phyloP scores from a whole-genome alignment of 495 filamentous ascomycete genomes.

The Xylaria nigripes region DNA sequence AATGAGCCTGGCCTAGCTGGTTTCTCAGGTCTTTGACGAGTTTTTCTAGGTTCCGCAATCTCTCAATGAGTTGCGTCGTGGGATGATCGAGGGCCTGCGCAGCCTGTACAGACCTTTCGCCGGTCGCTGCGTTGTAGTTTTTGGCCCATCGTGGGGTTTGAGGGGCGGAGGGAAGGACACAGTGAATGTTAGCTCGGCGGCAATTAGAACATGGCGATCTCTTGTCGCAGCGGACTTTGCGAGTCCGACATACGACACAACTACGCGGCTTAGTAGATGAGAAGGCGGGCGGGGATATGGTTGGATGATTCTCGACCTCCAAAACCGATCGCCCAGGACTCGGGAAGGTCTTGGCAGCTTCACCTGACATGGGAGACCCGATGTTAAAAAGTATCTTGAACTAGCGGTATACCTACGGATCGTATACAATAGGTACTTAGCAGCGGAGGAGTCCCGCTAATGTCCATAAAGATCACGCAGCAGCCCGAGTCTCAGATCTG shows the following conservation, averaged over 20 bases:
- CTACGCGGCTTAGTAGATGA: conserved; percentile 38
- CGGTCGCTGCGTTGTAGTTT: conserved; percentile 24
- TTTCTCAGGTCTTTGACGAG: conserved; percentile 50
- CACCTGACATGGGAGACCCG: neutral
- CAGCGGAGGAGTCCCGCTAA: neutral
- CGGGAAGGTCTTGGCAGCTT: neutral
- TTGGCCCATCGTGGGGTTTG: conserved; percentile 46
- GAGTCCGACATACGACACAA: conserved; percentile 47
- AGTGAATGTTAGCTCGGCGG: conserved; percentile 47
- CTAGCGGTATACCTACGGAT: no score
- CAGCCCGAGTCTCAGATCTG: no score
- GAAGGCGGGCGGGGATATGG: neutral
- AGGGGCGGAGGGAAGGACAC: conserved; percentile 42
- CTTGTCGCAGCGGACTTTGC: conserved; percentile 58
- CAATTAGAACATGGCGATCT: conserved; percentile 51
- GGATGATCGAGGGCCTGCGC: conserved; percentile 14
- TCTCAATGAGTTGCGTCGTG: conserved; percentile 39
- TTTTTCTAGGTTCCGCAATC: conserved; percentile 44
- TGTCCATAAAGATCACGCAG: no score
- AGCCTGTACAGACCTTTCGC: conserved; percentile 4
- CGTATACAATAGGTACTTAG: neutral
- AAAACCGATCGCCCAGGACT: neutral
- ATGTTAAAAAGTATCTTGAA: neutral
- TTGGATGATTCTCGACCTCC: conserved; percentile 1
- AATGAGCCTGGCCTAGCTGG: conserved; percentile 39